Evolutionary conservation across 257 asterid species (phyloP).

Genomic region (Plectranthus barbatus): DNA sequence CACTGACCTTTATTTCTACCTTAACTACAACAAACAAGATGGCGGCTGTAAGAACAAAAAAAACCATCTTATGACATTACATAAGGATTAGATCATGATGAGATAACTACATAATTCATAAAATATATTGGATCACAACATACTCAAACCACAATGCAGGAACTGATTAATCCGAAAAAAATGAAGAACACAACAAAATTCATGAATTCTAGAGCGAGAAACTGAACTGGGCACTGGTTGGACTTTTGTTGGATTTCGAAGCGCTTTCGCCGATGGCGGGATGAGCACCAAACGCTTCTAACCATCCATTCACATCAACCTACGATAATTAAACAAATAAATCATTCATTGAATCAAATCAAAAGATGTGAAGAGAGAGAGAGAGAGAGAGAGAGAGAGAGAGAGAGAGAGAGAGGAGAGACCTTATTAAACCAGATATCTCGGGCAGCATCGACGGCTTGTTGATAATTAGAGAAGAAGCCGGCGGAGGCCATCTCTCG

Average conservation of each 20-base stretch:
- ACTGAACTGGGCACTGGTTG: constrained; percentile 62
- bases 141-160: too few relatives aligned
- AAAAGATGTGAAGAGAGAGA: neutral
- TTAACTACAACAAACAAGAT: too few relatives aligned
- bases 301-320: constrained; percentile 96
- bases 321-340: constrained; percentile 5
- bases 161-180: neutral
- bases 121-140: neutral
- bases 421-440: constrained; percentile 89
- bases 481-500: constrained; percentile 56
- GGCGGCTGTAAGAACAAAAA: too few relatives aligned
- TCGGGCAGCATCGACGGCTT: constrained; percentile 60
- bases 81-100: too few relatives aligned
- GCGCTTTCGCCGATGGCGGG: constrained; percentile 73
- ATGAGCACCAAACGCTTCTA: constrained; percentile 92
- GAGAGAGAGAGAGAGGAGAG: constrained; percentile 4
- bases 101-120: neutral
- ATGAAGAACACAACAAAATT: neutral
- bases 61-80: too few relatives aligned
- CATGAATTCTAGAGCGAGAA: neutral
- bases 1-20: too few relatives aligned
- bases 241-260: constrained; percentile 37
- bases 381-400: too few relatives aligned
- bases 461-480: constrained; percentile 48
- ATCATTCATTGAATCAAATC: neutral